Percentiles rank a stretch among this genome's conserved stretches.
phyloP scores from a whole-genome alignment of 2,329 filamentous ascomycete genomes.

The Leptographium wingfieldii region DNA sequence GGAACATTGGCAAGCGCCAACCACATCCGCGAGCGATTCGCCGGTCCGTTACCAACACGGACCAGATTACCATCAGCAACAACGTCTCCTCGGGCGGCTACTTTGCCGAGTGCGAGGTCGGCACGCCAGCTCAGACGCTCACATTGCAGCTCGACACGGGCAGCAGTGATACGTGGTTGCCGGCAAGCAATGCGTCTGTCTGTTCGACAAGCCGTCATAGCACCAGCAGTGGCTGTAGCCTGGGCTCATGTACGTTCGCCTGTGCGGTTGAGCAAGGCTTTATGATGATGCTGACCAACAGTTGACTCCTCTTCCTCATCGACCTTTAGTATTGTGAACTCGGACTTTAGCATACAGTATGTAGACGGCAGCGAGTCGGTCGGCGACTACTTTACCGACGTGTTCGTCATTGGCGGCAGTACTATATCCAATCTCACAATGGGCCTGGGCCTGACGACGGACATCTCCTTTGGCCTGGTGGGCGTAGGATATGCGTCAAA shows the following conservation, averaged over 20 bases:
- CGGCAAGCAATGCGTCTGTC: conserved; percentile 23
- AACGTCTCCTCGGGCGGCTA: conserved; percentile 35
- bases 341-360: conserved; percentile 45
- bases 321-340: conserved; percentile 30
- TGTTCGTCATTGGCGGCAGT: conserved; percentile 39
- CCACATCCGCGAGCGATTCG: conserved; percentile 19
- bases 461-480: conserved; percentile 43
- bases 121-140: conserved; percentile 43
- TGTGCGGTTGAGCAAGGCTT: no score
- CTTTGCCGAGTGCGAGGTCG: conserved; percentile 43
- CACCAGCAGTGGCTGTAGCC: conserved; percentile 12
- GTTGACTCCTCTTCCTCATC: conserved; percentile 32
- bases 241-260: conserved; percentile 15
- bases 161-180: conserved; percentile 53
- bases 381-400: conserved; percentile 48
- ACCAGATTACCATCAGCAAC: conserved; percentile 32
- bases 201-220: conserved; percentile 20
- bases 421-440: conserved; percentile 43
- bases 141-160: conserved; percentile 52
- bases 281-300: conserved; percentile 16
- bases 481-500: conserved; percentile 48
- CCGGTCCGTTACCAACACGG: conserved; percentile 23
- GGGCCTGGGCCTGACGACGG: conserved; percentile 42
- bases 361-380: conserved; percentile 44
- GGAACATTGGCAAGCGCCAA: conserved; percentile 31